A percentile compares a stretch with the other conserved stretches of the same genome.
Conservation (phyloP, 768 basidiomycete genomes). For the Termitomyces sp. region DNA sequence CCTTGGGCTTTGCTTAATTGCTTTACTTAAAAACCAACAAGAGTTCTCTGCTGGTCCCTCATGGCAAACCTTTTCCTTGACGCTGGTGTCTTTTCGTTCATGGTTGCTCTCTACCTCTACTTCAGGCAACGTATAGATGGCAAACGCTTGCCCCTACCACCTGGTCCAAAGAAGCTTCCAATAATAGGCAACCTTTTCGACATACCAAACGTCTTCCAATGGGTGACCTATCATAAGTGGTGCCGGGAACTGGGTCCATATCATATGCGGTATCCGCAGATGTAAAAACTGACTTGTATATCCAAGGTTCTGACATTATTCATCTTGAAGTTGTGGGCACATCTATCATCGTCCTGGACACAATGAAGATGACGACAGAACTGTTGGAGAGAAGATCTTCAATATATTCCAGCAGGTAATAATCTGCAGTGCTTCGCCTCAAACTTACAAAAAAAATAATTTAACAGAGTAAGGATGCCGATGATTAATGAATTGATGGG, state of each 20-base stretch:
- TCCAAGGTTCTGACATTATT: slow-evolving; percentile 20
- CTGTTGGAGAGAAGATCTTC: slow-evolving; percentile 19
- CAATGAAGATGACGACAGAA: slow-evolving; percentile 15
- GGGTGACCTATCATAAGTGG: background rate
- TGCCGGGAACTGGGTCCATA: background rate
- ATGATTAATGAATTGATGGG: slow-evolving; percentile 5
- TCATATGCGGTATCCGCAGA: too few relatives aligned
- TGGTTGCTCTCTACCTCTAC: background rate
- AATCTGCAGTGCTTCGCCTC: background rate
- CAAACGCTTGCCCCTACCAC: background rate
- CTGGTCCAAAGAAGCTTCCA: background rate
- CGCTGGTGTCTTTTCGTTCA: background rate
- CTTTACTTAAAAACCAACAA: too few relatives aligned
- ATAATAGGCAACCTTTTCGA: background rate
- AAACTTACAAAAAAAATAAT: background rate
- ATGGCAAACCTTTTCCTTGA: background rate
- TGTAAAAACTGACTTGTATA: background rate
- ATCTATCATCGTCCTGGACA: slow-evolving; percentile 18
- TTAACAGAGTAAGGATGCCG: slow-evolving; percentile 5
- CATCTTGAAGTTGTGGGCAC: slow-evolving; percentile 17
- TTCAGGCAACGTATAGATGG: background rate
- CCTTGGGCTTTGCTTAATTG: too few relatives aligned
- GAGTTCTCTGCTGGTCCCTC: background rate
- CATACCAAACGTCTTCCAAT: background rate
- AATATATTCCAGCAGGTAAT: slow-evolving; percentile 14